Evolutionary conservation across 306 rosid species (phyloP).

Genomic region (Crotalaria pallida): DNA sequence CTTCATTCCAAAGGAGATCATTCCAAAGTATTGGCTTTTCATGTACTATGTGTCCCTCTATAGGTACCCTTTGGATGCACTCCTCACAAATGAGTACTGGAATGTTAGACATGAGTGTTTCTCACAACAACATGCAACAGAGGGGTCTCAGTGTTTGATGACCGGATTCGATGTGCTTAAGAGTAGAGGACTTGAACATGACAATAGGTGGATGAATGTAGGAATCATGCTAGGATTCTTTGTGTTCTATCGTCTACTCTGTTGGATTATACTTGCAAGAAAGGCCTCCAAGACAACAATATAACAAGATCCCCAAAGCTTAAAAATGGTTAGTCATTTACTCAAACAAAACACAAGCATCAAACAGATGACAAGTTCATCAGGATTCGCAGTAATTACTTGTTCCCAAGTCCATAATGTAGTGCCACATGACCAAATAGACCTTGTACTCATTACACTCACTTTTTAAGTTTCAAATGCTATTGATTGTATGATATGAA

Average conservation of each 20-base stretch:
- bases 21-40: conserved; percentile 84
- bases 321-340: not conserved
- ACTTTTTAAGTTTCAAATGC: not conserved
- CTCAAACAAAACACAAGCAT: not conserved
- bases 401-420: not conserved
- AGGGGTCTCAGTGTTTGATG: conserved; percentile 26
- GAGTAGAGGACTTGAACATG: conserved; percentile 73
- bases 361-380: not conserved
- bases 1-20: conserved; percentile 82
- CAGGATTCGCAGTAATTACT: not conserved
- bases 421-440: not conserved
- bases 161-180: conserved; percentile 71
- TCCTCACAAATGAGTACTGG: conserved; percentile 85
- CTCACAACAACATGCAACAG: not conserved
- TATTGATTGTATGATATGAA: not conserved
- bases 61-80: conserved; percentile 78
- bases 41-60: conserved; percentile 93
- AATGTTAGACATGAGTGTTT: conserved; percentile 29
- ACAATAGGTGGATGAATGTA: conserved; percentile 66
- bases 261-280: conserved; percentile 71
- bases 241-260: conserved; percentile 66
- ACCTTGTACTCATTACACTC: not conserved
- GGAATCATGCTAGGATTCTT: conserved; percentile 76
- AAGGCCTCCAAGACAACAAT: conserved; percentile 58
- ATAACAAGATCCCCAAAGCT: not conserved